Evolutionary conservation across 2,329 filamentous ascomycete species (phyloP).

Genomic region (Sporothrix phasma): DNA sequence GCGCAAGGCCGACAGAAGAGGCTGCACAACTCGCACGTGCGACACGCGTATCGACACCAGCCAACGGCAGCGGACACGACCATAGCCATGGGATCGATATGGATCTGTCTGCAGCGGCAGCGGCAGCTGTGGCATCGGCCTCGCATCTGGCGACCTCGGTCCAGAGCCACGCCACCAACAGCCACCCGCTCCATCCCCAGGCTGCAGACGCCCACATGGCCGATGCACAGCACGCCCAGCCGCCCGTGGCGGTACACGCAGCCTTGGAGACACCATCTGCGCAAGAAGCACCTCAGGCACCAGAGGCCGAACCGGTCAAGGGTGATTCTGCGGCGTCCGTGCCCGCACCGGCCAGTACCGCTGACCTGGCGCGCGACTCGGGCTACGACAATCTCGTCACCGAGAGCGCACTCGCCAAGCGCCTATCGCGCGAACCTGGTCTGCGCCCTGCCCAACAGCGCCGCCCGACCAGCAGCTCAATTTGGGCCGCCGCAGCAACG

Average conservation of each 20-base stretch:
- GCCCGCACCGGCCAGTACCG: conserved; percentile 31
- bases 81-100: conserved; percentile 11
- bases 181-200: conserved; percentile 18
- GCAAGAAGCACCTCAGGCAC: background rate
- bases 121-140: conserved; percentile 13
- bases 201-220: background rate
- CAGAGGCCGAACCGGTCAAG: background rate
- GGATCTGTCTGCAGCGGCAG: conserved; percentile 11
- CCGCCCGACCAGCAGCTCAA: conserved; percentile 44
- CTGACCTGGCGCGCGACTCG: conserved; percentile 36
- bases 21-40: background rate
- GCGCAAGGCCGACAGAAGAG: background rate
- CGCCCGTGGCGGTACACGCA: background rate
- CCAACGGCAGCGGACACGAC: background rate
- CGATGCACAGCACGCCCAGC: background rate
- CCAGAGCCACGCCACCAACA: conserved; percentile 8
- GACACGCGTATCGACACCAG: background rate
- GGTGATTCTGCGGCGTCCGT: conserved; percentile 4
- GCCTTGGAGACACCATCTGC: background rate
- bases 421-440: conserved; percentile 40
- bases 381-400: conserved; percentile 40
- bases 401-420: conserved; percentile 46
- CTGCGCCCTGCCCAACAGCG: conserved; percentile 43
- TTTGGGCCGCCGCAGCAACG: conserved; percentile 47
- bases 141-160: background rate